Conservation (phyloP, 345 rosid genomes). For the Carallia brachiata region DNA sequence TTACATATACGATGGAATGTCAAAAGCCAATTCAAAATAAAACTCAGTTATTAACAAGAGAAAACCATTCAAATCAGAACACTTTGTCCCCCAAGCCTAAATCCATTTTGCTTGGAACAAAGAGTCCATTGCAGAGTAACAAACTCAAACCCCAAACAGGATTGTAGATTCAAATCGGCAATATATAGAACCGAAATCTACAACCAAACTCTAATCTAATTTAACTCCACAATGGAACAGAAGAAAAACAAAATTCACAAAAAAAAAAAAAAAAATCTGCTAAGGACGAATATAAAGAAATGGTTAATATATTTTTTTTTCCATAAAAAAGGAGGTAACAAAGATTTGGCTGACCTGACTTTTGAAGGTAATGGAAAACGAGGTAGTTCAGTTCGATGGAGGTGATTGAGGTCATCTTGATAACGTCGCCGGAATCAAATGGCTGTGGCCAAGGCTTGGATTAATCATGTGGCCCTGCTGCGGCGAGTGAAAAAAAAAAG, state of each 20-base stretch:
- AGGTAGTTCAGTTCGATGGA: slow-evolving; percentile 84
- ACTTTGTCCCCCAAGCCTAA: no score
- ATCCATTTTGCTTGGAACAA: no score
- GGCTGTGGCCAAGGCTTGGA: slow-evolving; percentile 1
- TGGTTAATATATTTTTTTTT: no score
- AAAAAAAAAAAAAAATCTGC: neutral
- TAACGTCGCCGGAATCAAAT: slow-evolving; percentile 2
- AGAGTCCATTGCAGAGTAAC: neutral
- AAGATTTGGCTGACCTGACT: slow-evolving; percentile 52
- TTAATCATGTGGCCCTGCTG: neutral
- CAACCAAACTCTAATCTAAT: slow-evolving; percentile 22
- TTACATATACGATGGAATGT: no score
- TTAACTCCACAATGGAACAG: neutral
- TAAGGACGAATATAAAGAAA: no score
- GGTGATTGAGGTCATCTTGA: slow-evolving; percentile 61
- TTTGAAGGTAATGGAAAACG: slow-evolving; percentile 38
- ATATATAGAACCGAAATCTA: slow-evolving; percentile 9
- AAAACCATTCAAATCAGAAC: no score
- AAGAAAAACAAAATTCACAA: no score
- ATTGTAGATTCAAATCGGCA: neutral
- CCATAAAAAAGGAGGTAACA: neutral
- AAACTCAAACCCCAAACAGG: neutral
- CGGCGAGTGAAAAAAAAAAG: no score
- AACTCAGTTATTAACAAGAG: no score
- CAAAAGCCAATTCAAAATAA: no score